Evolutionary conservation across 2,329 filamentous ascomycete genomes (phyloP), one percentile per base, ranked within the genome.

Genomic region (Talaromyces sp.): DNA sequence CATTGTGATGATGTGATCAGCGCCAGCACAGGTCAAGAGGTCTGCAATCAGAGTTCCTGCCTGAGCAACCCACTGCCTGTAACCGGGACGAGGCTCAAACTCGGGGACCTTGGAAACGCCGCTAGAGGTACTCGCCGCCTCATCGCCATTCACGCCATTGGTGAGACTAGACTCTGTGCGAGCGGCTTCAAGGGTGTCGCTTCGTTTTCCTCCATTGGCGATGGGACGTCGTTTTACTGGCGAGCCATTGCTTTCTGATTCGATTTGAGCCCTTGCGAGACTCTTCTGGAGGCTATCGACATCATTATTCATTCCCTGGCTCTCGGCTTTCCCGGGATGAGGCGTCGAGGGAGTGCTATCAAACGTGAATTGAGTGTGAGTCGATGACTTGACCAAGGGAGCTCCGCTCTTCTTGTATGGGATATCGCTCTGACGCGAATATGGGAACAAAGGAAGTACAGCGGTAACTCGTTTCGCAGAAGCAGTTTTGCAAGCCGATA

Each of bases 41-140:
- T 98, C 93, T 60, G 95, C 95, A 58, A 99, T 90, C 65, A 99
- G 85, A 35, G 93, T 98, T 66, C 95, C 95, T 48, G 95, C 93
- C 81, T 98, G 95, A 24, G 95, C 95, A 68, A 99, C 94, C 95
- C 95, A 99, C 81, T 97, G 92, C 82, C 95, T 95, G 79, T 99
- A 99, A 60, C 95, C 95, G 8, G 93, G 92, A 75, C 94, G 93
- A 22, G 92, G 88, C 76, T 92, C 87, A 76, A 90, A 90, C 76
- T 89, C 83, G 72, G 83, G 84, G 65, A 82, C 83, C 66, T 83
- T 83, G 39, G 82, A 81, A 24, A 77, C 75, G 43, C 72, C 78
- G 62, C 85, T 82, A 16, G 81, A 78, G 58, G 83, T 81, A 73
- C 87, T 87, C 72, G 87, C 84, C 69, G 87, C 85, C 74, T 84